Percentiles rank a stretch among this genome's conserved stretches.
Evolutionary conservation across 75 land plant genomes (phyloP).

Genomic region (Sequoiadendron giganteum): DNA sequence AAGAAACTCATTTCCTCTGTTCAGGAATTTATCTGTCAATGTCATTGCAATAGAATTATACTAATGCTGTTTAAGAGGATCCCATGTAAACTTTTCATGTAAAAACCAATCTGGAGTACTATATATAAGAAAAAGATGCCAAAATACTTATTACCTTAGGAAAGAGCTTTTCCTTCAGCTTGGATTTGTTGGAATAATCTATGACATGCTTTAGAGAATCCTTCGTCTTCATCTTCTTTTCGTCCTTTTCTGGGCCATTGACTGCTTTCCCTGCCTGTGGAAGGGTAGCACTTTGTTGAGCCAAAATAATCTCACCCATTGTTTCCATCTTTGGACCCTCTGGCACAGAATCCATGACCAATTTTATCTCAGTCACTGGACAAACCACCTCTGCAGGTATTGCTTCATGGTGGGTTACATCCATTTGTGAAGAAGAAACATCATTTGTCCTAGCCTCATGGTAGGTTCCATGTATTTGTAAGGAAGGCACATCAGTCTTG

Average conservation of each 20-base stretch:
- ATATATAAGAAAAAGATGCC: not conserved
- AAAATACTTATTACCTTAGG: not conserved
- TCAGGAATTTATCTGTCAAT: not conserved
- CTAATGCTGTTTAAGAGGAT: no score
- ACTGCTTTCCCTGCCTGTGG: not conserved
- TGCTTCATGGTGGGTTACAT: not conserved
- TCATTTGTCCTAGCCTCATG: not conserved
- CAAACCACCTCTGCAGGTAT: not conserved
- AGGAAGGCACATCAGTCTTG: not conserved
- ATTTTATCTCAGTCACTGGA: not conserved
- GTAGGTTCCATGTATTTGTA: not conserved
- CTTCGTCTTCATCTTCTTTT: not conserved
- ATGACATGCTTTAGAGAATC: not conserved
- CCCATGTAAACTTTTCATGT: not conserved
- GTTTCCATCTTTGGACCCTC: not conserved
- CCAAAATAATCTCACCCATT: no score
- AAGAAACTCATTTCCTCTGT: not conserved
- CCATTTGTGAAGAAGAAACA: no score
- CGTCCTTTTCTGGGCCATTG: not conserved
- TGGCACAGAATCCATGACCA: not conserved
- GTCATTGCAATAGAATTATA: not conserved
- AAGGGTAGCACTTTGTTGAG: not conserved
- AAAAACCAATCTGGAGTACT: not conserved
- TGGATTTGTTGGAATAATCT: not conserved
- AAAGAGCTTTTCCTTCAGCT: not conserved